Percentiles rank a stretch among this genome's conserved stretches.
Conservation (phyloP, 129 eudicot species). For the Escallonia herrerae region DNA sequence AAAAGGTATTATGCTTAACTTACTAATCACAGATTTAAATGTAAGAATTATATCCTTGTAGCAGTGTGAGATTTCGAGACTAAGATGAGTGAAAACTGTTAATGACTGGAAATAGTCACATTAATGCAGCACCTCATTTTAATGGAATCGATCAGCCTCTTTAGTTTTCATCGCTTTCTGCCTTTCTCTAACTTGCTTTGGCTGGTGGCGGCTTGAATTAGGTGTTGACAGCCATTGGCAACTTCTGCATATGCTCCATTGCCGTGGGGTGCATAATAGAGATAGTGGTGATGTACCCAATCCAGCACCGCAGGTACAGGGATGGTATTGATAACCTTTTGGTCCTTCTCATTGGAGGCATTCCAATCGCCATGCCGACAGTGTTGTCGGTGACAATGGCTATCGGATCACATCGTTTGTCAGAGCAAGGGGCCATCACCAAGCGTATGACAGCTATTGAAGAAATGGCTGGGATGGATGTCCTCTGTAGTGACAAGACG, state of each 20-base stretch:
- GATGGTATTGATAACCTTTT: conserved; percentile 71
- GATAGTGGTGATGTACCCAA: conserved; percentile 76
- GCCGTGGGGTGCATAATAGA: conserved; percentile 62
- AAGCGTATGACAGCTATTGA: conserved; percentile 94
- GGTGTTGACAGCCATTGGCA: conserved; percentile 68
- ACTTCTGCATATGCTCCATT: conserved; percentile 74
- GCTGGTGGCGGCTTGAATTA: conserved; percentile 9
- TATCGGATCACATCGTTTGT: conserved; percentile 72
- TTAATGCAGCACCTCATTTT: no score
- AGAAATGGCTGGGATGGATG: conserved; percentile 96
- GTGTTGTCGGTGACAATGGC: conserved; percentile 89
- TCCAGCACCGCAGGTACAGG: conserved; percentile 67
- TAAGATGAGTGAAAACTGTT: no score
- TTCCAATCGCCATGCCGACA: conserved; percentile 90
- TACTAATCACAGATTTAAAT: no score
- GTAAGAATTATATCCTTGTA: no score
- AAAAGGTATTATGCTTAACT: conserved; percentile 34
- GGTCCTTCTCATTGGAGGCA: conserved; percentile 82
- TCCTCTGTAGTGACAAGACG: conserved; percentile 84
- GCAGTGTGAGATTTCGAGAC: no score
- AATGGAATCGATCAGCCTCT: no score
- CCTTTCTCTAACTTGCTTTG: background rate
- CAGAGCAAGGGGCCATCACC: conserved; percentile 84
- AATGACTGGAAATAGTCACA: no score
- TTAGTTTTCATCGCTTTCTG: no score